Evolutionary conservation across 2,329 filamentous ascomycete species (phyloP).

Genomic region (Aspergillus fumigatiaffinis): DNA sequence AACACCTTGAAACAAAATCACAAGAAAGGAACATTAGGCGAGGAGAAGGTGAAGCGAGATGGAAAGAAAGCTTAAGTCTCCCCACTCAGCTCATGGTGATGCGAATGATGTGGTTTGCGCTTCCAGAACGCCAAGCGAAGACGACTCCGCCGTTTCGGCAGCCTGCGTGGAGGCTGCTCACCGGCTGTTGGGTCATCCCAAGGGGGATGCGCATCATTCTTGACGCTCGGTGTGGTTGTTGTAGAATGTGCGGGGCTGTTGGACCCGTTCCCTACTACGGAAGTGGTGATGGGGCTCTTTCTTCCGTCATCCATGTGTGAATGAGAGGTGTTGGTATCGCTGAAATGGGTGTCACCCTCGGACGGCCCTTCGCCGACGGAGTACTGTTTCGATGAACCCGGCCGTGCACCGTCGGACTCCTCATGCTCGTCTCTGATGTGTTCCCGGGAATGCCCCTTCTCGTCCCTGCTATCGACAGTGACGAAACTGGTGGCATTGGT

Average conservation of each 20-base stretch:
- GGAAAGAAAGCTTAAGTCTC: conserved; percentile 24
- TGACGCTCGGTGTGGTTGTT: conserved; percentile 24
- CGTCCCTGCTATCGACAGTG: conserved; percentile 39
- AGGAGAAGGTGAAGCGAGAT: conserved; percentile 9
- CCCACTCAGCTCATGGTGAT: conserved; percentile 30
- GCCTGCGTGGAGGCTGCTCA: conserved; percentile 18
- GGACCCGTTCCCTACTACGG: conserved; percentile 18
- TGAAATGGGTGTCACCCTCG: conserved; percentile 17
- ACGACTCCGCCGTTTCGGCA: conserved; percentile 37
- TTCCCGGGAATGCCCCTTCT: conserved; percentile 29
- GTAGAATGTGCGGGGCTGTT: conserved; percentile 27
- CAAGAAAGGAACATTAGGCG: conserved; percentile 4
- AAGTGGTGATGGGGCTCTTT: conserved; percentile 20
- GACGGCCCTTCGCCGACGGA: conserved; percentile 17
- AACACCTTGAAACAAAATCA: conserved; percentile 16
- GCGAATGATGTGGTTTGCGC: conserved; percentile 27
- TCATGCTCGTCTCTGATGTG: conserved; percentile 28
- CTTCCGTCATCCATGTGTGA: conserved; percentile 20
- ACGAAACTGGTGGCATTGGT: conserved; percentile 45
- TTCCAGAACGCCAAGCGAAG: conserved; percentile 42
- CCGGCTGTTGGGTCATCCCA: conserved; percentile 19
- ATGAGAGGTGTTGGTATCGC: conserved; percentile 23
- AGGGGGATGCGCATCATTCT: conserved; percentile 19
- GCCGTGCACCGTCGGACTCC: conserved; percentile 27
- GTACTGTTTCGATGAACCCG: conserved; percentile 28